Evolutionary conservation across 768 basidiomycete species (phyloP).

Genomic region (Boletellus ananas): DNA sequence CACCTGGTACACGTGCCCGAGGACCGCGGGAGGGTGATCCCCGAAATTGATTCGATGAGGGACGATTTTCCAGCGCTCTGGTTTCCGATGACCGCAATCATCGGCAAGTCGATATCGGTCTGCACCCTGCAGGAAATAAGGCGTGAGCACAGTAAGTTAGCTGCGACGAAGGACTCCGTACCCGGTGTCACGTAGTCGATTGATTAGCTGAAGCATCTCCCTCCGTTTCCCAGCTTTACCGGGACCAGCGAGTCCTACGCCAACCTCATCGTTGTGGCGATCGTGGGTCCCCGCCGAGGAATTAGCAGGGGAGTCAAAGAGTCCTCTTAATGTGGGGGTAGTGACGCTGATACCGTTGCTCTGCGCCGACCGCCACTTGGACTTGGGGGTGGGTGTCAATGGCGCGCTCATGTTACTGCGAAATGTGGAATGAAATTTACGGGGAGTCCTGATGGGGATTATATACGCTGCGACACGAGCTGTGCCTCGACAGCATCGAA

Average conservation of each 20-base stretch:
- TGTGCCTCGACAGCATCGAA: neutral
- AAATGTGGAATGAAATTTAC: neutral
- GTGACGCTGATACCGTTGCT: neutral
- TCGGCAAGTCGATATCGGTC: slow-evolving; percentile 65
- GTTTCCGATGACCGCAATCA: slow-evolving; percentile 65
- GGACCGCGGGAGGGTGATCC: slow-evolving; percentile 62
- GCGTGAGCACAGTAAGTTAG: neutral
- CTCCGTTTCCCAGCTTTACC: slow-evolving; percentile 40
- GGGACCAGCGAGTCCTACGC: slow-evolving; percentile 53
- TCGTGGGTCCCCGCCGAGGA: neutral
- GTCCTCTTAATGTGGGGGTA: neutral
- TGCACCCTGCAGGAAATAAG: slow-evolving; percentile 45
- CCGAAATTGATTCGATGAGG: slow-evolving; percentile 70
- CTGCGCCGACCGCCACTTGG: neutral
- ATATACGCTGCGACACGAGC: slow-evolving; percentile 3
- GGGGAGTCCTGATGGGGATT: neutral
- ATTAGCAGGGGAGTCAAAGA: neutral
- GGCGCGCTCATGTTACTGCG: neutral
- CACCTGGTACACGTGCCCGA: slow-evolving; percentile 75
- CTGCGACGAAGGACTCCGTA: slow-evolving; percentile 18
- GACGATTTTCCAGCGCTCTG: slow-evolving; percentile 76
- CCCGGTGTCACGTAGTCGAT: slow-evolving; percentile 62
- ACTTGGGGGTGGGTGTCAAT: neutral
- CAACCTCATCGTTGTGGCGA: slow-evolving; percentile 3
- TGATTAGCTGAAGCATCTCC: slow-evolving; percentile 55